phyloP scores from a whole-genome alignment of 805 yeast species.

The Clavispora vitiphila region DNA sequence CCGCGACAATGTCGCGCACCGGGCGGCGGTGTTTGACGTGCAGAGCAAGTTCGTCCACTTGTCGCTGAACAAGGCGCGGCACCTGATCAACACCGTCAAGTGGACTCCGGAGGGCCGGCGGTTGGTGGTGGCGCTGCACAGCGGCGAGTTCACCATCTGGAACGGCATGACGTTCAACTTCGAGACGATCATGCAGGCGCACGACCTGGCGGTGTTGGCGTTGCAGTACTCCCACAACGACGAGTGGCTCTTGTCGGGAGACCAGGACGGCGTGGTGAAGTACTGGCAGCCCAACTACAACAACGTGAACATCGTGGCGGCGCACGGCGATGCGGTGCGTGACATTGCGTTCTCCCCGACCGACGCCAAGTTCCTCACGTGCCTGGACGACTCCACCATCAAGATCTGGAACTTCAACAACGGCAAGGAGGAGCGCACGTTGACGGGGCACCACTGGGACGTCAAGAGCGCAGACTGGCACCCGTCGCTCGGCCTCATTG shows the following conservation, averaged over 20 bases:
- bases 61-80: constrained; percentile 85
- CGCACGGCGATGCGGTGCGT: constrained; percentile 76
- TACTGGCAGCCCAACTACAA: constrained; percentile 98
- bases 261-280: constrained; percentile 85
- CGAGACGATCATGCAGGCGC: constrained; percentile 98
- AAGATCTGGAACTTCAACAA: constrained; percentile 94
- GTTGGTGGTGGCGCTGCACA: constrained; percentile 79
- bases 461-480: constrained; percentile 98
- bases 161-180: constrained; percentile 92
- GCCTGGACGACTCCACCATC: constrained; percentile 85
- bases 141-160: constrained; percentile 97
- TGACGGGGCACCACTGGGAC: constrained; percentile 98
- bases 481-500: constrained; percentile 77
- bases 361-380: constrained; percentile 87
- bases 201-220: constrained; percentile 81
- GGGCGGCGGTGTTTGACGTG: constrained; percentile 51
- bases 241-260: constrained; percentile 93
- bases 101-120: constrained; percentile 98
- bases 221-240: constrained; percentile 81
- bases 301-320: constrained; percentile 76
- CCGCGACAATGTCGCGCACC: constrained; percentile 24
- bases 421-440: constrained; percentile 72
- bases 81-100: constrained; percentile 80
- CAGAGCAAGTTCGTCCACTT: constrained; percentile 84
- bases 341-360: constrained; percentile 87